These are phyloP conservation scores for Colletotrichum filicis DNA, from an alignment of 2,329 filamentous ascomycete species.

Conservation along the genomic window DNA sequence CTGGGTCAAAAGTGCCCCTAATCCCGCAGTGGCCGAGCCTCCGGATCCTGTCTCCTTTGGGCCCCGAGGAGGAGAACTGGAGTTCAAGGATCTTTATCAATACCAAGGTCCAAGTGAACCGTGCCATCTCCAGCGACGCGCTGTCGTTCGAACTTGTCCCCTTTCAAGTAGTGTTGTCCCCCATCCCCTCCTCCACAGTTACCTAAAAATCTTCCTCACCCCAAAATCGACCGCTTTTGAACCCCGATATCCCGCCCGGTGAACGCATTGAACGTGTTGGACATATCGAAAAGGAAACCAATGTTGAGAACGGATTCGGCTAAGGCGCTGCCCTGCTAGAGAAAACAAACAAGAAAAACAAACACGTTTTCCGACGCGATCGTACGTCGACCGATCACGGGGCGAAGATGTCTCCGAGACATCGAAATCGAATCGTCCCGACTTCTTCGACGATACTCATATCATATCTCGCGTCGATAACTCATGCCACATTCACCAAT, in stretches of 20 bases:
- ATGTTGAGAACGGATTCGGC: conserved; percentile 10
- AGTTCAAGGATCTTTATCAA: conserved; percentile 23
- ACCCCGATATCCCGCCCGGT: not conserved
- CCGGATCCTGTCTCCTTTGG: conserved; percentile 16
- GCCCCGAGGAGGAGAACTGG: not conserved
- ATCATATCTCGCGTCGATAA: conserved; percentile 15
- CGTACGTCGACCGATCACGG: conserved; percentile 14
- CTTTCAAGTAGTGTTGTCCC: conserved; percentile 13
- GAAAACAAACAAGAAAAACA: not conserved
- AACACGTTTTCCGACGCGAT: conserved; percentile 2
- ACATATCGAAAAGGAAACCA: not conserved
- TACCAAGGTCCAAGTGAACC: conserved; percentile 22
- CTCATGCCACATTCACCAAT: conserved; percentile 18
- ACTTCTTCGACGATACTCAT: conserved; percentile 22
- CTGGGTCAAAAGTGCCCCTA: conserved; percentile 28
- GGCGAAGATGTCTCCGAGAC: conserved; percentile 24
- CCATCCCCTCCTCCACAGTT: conserved; percentile 29
- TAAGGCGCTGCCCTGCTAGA: conserved; percentile 16
- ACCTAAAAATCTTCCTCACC: conserved; percentile 32
- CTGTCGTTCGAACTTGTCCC: conserved; percentile 16
- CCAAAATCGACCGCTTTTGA: conserved; percentile 13
- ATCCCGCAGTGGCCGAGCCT: conserved; percentile 25
- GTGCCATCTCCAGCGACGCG: conserved; percentile 8
- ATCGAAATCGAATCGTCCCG: conserved; percentile 12
- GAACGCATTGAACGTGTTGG: not conserved